Base-by-base conservation (phyloP, 2,329 filamentous ascomycete species). In the Hymenotorrendiella dingleyae region DNA sequence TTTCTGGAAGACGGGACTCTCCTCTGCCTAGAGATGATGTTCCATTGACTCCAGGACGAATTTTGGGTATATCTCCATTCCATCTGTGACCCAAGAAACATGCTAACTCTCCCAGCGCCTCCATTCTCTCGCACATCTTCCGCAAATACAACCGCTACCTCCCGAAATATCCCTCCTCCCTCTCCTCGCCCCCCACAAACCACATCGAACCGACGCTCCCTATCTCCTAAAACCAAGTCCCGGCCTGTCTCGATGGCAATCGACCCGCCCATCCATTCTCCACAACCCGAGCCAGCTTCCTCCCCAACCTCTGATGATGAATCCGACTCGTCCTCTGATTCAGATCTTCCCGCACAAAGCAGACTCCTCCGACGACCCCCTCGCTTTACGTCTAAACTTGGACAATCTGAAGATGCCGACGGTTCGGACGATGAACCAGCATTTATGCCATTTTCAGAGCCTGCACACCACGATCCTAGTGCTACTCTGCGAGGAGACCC, bases 371-470 rank as follows among this genome's bases (percentile, higher is more conserved):
- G 58, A 19, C 55, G 56, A n/a, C 56, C 54, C 23, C 46, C 49
- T 12, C 49, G 56, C 16, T 59, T 55, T 33, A 38, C 52, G 9
- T 30, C 52, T 14, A 56, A 57, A 22, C 42, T 47, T 16, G 47
- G 45, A 16, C 43, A 45, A 34, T 54, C 52, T 6, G 49, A 54
- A 37, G 47, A 56, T 38, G 50, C 42, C 7, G 57, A 55, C 16
- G 59, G 60, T 9, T 59, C 60, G 30, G 60, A 62, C 28, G 56
- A 60, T 14, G 56, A 57, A 16, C 54, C 52, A 8, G 56, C 57
- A 8, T 63, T 62, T 36, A 54, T 59, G 44, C 58, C 57, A 19
- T 54, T 60, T 39, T 42, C 48, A 9, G 34, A 47, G 32, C 14
- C 43, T 11, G 14, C 46, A 24, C 40, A 51, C 23, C 55, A 62